Evolutionary conservation across 2,329 filamentous ascomycete genomes (phyloP).

Genomic region (Ceratocystis smalleyi): DNA sequence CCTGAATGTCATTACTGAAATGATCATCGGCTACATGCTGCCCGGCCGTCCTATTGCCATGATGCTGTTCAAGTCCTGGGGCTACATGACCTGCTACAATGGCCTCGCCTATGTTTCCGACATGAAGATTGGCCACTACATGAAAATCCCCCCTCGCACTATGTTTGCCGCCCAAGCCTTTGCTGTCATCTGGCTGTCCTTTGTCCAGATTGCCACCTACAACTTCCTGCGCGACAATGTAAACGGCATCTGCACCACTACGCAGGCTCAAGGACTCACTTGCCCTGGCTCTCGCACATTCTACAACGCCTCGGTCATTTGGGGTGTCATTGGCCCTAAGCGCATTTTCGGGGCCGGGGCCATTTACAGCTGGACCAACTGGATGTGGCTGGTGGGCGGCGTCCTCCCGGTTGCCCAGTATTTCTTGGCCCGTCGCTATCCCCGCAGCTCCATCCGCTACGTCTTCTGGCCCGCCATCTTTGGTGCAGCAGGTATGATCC

Average conservation of each 20-base stretch:
- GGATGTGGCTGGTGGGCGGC: constrained; percentile 40
- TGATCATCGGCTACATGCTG: constrained; percentile 34
- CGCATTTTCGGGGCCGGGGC: constrained; percentile 26
- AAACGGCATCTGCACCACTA: constrained; percentile 33
- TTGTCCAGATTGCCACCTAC: constrained; percentile 27
- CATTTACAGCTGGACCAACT: constrained; percentile 36
- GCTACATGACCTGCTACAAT: constrained; percentile 33
- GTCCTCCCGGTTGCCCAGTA: constrained; percentile 34
- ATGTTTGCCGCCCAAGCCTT: constrained; percentile 33
- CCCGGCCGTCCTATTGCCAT: constrained; percentile 34
- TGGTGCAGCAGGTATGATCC: constrained; percentile 34
- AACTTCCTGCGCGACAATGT: constrained; percentile 34
- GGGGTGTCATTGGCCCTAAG: constrained; percentile 40
- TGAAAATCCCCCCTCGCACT: constrained; percentile 37
- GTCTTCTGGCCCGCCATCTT: constrained; percentile 40
- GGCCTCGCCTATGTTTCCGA: constrained; percentile 33
- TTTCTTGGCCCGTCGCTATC: constrained; percentile 32
- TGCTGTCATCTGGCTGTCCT: constrained; percentile 27
- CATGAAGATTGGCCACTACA: constrained; percentile 38
- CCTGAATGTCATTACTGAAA: constrained; percentile 34
- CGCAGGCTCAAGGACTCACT: constrained; percentile 36
- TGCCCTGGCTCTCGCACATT: constrained; percentile 44
- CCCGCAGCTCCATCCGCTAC: constrained; percentile 32
- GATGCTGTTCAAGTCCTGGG: constrained; percentile 35
- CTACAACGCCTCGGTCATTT: constrained; percentile 44